Evolutionary conservation across 2,329 filamentous ascomycete genomes (phyloP).

Genomic region (Fusarium albosuccineum): DNA sequence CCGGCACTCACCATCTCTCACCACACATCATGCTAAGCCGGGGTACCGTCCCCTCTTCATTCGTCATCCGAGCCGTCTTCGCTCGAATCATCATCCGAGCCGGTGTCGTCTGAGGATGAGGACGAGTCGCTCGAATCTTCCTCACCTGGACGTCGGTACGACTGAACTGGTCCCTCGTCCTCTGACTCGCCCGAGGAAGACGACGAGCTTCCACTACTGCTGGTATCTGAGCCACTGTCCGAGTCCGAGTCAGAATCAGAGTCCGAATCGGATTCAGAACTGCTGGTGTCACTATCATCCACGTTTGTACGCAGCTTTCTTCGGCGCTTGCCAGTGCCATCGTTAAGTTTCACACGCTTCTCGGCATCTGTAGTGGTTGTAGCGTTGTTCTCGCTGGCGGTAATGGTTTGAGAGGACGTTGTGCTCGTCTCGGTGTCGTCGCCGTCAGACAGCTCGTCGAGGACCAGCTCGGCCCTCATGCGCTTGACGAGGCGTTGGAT

Average conservation of each 20-base stretch:
- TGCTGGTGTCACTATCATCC: conserved; percentile 57
- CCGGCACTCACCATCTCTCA: conserved; percentile 23
- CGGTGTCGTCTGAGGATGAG: conserved; percentile 53
- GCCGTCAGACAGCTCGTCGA: conserved; percentile 66
- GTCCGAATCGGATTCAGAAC: conserved; percentile 51
- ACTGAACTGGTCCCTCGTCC: conserved; percentile 37
- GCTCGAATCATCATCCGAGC: conserved; percentile 49
- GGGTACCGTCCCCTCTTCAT: conserved; percentile 31
- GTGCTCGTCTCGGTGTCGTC: conserved; percentile 56
- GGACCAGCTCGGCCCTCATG: conserved; percentile 71
- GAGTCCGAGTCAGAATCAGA: conserved; percentile 55
- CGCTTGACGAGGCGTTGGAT: conserved; percentile 70
- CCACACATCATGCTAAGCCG: conserved; percentile 12
- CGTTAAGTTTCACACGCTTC: conserved; percentile 59
- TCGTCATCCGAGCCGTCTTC: conserved; percentile 44
- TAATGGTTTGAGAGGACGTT: conserved; percentile 49
- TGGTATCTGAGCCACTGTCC: conserved; percentile 50
- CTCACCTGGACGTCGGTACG: conserved; percentile 49
- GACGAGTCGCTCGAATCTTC: conserved; percentile 45
- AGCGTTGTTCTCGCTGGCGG: conserved; percentile 45
- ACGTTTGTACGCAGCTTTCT: conserved; percentile 65
- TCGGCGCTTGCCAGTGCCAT: conserved; percentile 62
- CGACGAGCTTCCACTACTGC: conserved; percentile 54
- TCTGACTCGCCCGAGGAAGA: conserved; percentile 51
- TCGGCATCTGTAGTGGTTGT: conserved; percentile 48